Evolutionary conservation across 176 grass and related monocot species (phyloP), one percentile per base, ranked within the genome.

Genomic region (Hordeum marinum): DNA sequence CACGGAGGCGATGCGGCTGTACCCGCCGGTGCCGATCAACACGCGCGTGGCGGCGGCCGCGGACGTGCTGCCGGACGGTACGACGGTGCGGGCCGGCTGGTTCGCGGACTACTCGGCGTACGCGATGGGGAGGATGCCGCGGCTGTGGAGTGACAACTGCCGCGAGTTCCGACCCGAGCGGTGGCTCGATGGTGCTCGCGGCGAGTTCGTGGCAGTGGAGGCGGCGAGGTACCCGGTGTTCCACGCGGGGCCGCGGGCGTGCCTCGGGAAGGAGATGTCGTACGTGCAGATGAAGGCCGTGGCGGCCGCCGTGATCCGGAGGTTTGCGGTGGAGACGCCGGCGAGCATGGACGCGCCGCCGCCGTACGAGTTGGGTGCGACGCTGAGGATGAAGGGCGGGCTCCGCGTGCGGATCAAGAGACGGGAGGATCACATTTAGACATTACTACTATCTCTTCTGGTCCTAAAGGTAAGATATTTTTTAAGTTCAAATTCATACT

Each of bases 201-300:
- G 88, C 48, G 63, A 85, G 81, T 92, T 92, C 82, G 78, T 70
- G 15, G 70, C 48, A 17, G 45, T 17, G n/a, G 90, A 92, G 41
- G 67, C 83, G 11, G 76, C 77, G 72, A 87, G 40, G 69, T 96
- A 91, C 86, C 77, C 90, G 2, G 88, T 79, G 24, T 93, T 96
- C 71, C 87, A 91, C 54, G 90, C 79, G 0, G 94, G 91, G 1
- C 91, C 94, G 4, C 63, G 94, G 18, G 71, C 70, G 74, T 97
- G 91, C 80, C 74, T 92, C 24, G 91, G 94, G 5, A 93, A 76
- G 82, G 94, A 97, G 54, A 88, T 97, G 91, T 87, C 87, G 23
- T 97, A 94, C 68, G 74, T 92, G 54, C 91, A 97, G 83, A 94
- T 94, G 94, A 92, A 97, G 85, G 55, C 91, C 15, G 87, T 90